A percentile compares a stretch with the other conserved stretches of the same genome.
Evolutionary conservation across 306 rosid genomes (phyloP).

Genomic region (Prunus salicina): DNA sequence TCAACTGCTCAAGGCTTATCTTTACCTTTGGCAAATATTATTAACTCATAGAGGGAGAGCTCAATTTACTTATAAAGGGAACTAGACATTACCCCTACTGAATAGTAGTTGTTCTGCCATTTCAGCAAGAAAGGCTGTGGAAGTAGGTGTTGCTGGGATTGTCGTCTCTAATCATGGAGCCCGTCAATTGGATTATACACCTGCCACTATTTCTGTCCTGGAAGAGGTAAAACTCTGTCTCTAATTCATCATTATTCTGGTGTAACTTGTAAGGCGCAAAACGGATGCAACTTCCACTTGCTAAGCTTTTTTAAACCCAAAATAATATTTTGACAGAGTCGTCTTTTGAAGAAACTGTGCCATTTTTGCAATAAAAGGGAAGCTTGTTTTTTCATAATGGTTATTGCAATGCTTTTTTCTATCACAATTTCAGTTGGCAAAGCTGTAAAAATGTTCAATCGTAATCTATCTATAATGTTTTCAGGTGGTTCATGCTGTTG

Average conservation of each 20-base stretch:
- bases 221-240: conserved; percentile 30
- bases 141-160: conserved; percentile 36
- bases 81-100: background rate
- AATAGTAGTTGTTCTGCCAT: background rate
- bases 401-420: background rate
- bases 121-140: conserved; percentile 39
- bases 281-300: too few species aligned
- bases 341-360: background rate
- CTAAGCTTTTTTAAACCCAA: background rate
- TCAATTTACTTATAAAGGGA: too few species aligned
- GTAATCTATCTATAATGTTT: background rate
- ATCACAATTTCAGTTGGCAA: background rate
- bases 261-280: too few species aligned
- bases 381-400: background rate
- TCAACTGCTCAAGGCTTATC: background rate
- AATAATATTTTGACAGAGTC: too few species aligned
- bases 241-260: background rate
- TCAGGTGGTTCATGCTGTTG: conserved; percentile 54
- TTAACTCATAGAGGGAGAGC: too few species aligned
- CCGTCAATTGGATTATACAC: conserved; percentile 37
- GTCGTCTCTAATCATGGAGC: conserved; percentile 50
- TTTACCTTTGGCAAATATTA: too few species aligned
- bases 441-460: background rate
- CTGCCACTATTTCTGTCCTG: conserved; percentile 38
- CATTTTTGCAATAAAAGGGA: background rate